These are phyloP conservation scores for Oemleria cerasiformis DNA, from an alignment of 306 rosid genomes.

Conservation along the genomic window DNA sequence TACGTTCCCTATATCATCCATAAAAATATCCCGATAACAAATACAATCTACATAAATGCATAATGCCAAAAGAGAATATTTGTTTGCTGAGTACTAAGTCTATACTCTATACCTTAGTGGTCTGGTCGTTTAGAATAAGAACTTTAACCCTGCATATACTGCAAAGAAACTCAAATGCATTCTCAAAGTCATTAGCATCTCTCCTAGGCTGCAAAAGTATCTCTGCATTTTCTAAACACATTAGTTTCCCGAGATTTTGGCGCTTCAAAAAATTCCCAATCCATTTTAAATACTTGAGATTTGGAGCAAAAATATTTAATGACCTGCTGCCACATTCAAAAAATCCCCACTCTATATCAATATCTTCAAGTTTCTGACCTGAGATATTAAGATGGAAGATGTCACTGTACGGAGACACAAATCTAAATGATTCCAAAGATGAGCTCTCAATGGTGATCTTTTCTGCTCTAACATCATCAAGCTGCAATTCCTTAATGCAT, in stretches of 20 bases:
- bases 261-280: background rate
- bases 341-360: background rate
- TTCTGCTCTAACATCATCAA: background rate
- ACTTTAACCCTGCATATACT: background rate
- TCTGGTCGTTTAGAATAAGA: background rate
- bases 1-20: background rate
- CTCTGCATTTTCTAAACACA: background rate
- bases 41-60: background rate
- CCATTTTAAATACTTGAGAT: slow-evolving; percentile 2
- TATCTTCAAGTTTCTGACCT: background rate
- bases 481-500: slow-evolving; percentile 7
- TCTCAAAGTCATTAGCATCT: background rate
- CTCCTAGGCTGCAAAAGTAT: background rate
- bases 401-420: background rate
- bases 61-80: background rate
- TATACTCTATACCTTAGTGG: background rate
- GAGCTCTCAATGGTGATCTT: background rate
- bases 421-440: slow-evolving; percentile 3
- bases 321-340: background rate
- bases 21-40: background rate
- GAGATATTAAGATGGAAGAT: background rate
- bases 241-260: background rate
- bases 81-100: background rate
- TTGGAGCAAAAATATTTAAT: slow-evolving; percentile 2
- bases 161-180: background rate